Base-by-base conservation (phyloP, 75 land plant genomes). In the Picea glauca region DNA sequence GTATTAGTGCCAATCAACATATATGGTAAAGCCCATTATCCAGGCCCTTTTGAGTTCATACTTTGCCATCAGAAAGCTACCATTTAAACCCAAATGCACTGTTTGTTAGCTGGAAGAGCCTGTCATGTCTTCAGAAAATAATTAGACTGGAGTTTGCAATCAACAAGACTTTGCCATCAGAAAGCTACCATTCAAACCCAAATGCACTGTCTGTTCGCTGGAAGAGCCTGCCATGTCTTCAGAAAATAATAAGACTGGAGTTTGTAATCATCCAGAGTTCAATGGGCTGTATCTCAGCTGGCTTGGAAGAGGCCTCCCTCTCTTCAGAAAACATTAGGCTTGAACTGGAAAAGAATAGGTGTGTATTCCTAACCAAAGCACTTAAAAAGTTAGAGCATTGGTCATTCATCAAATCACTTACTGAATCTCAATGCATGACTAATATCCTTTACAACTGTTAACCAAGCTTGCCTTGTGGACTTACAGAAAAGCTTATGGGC, bases 321-420 rank as follows among this genome's bases (percentile, higher is more conserved):
- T 66, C 43, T 33, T 15, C 20, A 15, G 5, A 1, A 38, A 23
- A 15, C 18, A 12, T 15, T 26, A 66, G 15, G 70, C 70, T 66
- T 15, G 35, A 66, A 15, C 70, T 66, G 70, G 68, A 66, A 66
- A 66, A 66, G 70, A 66, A 66, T 66, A 46, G 54, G 40, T 5
- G 70, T 32, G 35, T 33, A 38, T 33, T 5, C 40, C 17, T 20
- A 60, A 33, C 70, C 40, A 66, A 66, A 66, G 73, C 50, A n/a
- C 50, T 46, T 18, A 70, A 38, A 70, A n/a, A 20, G 43, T 70
- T 46, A 70, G 46, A 70, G 54, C 46, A 38, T 40, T 7, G 43
- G 54, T 40, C 14, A 70, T 43, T 70, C 18, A 43, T 43, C n/a
- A 70, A 40, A 14, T 70, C 21, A 9, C 26, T 70, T 18, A 17